phyloP scores from a whole-genome alignment of 352 stramenopile species.

The Pilasporangium apinafurcum region DNA sequence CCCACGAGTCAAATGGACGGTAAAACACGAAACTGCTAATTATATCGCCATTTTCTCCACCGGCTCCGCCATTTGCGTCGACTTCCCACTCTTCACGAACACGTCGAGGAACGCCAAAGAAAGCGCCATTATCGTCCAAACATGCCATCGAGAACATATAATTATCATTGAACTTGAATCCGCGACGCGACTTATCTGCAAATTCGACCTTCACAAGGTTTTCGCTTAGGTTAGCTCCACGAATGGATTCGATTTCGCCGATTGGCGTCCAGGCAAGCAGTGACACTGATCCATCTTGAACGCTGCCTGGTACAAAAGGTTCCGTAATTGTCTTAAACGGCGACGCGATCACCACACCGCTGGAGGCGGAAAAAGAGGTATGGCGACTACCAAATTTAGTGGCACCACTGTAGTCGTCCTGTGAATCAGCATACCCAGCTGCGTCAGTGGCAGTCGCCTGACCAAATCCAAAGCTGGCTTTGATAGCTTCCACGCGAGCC shows the following conservation, averaged over 20 bases:
- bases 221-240: slow-evolving; percentile 53
- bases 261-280: slow-evolving; percentile 68
- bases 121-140: slow-evolving; percentile 63
- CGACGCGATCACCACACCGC: slow-evolving; percentile 1
- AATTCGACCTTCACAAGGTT: slow-evolving; percentile 82
- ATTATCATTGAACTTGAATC: slow-evolving; percentile 84
- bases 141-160: slow-evolving; percentile 77
- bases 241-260: slow-evolving; percentile 77
- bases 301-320: slow-evolving; percentile 61
- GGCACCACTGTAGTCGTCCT: slow-evolving; percentile 8
- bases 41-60: slow-evolving; percentile 46
- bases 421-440: slow-evolving; percentile 13
- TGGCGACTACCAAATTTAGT: slow-evolving; percentile 2
- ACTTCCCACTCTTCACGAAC: slow-evolving; percentile 60
- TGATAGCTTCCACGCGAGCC: slow-evolving; percentile 71
- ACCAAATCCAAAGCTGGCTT: slow-evolving; percentile 78
- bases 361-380: neutral
- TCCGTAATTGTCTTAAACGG: slow-evolving; percentile 32
- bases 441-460: slow-evolving; percentile 12
- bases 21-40: slow-evolving; percentile 77
- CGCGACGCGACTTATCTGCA: slow-evolving; percentile 68
- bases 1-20: slow-evolving; percentile 80
- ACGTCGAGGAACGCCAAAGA: slow-evolving; percentile 64
- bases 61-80: slow-evolving; percentile 12
- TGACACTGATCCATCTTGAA: slow-evolving; percentile 33